These are phyloP conservation scores for Saturnispora kantuleensis DNA, from an alignment of 805 yeast species.

Conservation along the genomic window DNA sequence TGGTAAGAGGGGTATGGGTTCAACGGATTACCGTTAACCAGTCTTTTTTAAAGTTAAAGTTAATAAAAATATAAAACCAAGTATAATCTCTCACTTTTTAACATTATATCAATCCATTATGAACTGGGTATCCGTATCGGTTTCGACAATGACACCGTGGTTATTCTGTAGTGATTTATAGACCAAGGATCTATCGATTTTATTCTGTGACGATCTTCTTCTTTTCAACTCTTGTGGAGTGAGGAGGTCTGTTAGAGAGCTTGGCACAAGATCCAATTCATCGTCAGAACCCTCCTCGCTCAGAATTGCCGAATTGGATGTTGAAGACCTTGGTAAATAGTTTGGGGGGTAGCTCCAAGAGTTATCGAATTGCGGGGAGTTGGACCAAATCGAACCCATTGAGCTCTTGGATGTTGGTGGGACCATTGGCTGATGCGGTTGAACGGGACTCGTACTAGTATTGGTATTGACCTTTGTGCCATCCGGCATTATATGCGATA, in stretches of 20 bases:
- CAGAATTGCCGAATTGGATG: not conserved
- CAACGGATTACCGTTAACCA: slow-evolving; percentile 71
- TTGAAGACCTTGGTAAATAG: no score
- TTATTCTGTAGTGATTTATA: slow-evolving; percentile 7
- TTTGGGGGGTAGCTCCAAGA: no score
- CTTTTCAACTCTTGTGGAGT: slow-evolving; percentile 73
- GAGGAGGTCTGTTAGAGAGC: slow-evolving; percentile 65
- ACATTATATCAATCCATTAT: slow-evolving; percentile 23
- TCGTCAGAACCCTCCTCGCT: slow-evolving; percentile 20
- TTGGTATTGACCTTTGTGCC: slow-evolving; percentile 66
- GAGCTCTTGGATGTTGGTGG: slow-evolving; percentile 6
- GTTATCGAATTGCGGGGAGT: not conserved
- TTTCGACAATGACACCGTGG: slow-evolving; percentile 9
- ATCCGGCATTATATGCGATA: slow-evolving; percentile 84
- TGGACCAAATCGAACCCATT: not conserved
- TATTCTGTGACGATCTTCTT: slow-evolving; percentile 42
- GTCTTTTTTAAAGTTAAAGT: not conserved
- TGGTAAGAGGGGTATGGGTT: slow-evolving; percentile 96
- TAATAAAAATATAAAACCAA: not conserved
- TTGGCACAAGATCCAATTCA: slow-evolving; percentile 73
- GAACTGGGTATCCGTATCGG: slow-evolving; percentile 29
- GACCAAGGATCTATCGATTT: slow-evolving; percentile 4
- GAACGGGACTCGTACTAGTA: not conserved
- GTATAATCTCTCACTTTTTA: not conserved
- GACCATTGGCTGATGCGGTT: slow-evolving; percentile 9